These are phyloP conservation scores for Paraglomus brasilianum DNA, from an alignment of 192 early-diverging fungal species.

Conservation along the genomic window DNA sequence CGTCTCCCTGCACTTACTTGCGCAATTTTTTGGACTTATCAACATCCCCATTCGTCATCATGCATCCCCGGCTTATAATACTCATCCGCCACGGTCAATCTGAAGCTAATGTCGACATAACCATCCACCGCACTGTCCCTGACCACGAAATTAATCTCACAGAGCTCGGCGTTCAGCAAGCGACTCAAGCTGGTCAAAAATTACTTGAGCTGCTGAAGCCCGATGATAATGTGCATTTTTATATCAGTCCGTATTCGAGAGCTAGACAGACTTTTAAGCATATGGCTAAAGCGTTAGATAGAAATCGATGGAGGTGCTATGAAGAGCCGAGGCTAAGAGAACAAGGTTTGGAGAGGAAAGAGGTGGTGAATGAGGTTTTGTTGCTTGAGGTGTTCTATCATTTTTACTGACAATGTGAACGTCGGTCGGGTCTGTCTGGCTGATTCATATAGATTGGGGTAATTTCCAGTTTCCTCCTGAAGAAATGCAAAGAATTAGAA, in stretches of 20 bases:
- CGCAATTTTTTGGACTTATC: too few relatives aligned
- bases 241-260: constrained; percentile 22
- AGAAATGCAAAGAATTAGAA: constrained; percentile 13
- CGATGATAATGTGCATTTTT: constrained; percentile 14
- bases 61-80: constrained; percentile 18
- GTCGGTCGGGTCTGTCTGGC: background rate
- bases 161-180: constrained; percentile 7
- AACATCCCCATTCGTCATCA: background rate
- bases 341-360: constrained; percentile 20
- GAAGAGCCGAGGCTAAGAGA: constrained; percentile 29
- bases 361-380: background rate
- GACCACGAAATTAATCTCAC: constrained; percentile 28
- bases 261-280: constrained; percentile 17
- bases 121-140: constrained; percentile 15
- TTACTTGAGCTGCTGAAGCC: constrained; percentile 3
- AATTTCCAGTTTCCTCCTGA: constrained; percentile 14
- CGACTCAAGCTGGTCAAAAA: background rate
- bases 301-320: constrained; percentile 13
- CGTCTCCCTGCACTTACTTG: too few relatives aligned
- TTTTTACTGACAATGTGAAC: background rate
- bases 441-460: constrained; percentile 13
- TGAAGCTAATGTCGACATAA: constrained; percentile 23
- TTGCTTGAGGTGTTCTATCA: background rate
- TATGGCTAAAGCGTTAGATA: constrained; percentile 21
- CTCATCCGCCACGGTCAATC: constrained; percentile 28